Evolutionary conservation across 805 yeast species (phyloP).

Genomic region (Yarrowia alimentaria): DNA sequence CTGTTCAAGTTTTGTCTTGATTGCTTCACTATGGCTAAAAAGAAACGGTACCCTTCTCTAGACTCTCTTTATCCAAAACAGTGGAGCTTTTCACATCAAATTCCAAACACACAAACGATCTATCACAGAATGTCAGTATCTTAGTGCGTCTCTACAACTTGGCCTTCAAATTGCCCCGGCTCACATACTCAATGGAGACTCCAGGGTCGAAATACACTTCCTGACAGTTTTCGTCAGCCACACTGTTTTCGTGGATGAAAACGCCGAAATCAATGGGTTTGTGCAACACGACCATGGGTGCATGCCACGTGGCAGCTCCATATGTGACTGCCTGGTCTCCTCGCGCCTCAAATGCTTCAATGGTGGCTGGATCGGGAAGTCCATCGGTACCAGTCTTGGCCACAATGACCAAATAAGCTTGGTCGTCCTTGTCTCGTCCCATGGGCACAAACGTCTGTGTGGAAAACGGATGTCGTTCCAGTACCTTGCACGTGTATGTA

Average conservation of each 20-base stretch:
- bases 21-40: too few species aligned
- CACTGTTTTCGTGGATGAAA: conserved; percentile 80
- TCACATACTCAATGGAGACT: not conserved
- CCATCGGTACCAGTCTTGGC: conserved; percentile 53
- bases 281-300: conserved; percentile 88
- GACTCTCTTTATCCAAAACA: too few species aligned
- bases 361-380: conserved; percentile 60
- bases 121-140: too few species aligned
- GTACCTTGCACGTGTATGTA: conserved; percentile 57
- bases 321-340: conserved; percentile 91
- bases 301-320: conserved; percentile 88
- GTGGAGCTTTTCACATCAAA: too few species aligned
- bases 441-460: conserved; percentile 91
- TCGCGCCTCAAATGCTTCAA: conserved; percentile 68
- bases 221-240: conserved; percentile 74
- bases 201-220: conserved; percentile 57
- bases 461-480: conserved; percentile 86
- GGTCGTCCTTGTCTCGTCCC: conserved; percentile 55
- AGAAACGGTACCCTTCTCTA: too few species aligned
- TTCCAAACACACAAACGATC: too few species aligned
- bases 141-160: not conserved
- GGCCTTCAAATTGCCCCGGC: conserved; percentile 2
- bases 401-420: conserved; percentile 76
- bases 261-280: conserved; percentile 78
- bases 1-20: too few species aligned